Evolutionary conservation across 116 monocot genomes (phyloP).

Genomic region (Cymodocea nodosa): DNA sequence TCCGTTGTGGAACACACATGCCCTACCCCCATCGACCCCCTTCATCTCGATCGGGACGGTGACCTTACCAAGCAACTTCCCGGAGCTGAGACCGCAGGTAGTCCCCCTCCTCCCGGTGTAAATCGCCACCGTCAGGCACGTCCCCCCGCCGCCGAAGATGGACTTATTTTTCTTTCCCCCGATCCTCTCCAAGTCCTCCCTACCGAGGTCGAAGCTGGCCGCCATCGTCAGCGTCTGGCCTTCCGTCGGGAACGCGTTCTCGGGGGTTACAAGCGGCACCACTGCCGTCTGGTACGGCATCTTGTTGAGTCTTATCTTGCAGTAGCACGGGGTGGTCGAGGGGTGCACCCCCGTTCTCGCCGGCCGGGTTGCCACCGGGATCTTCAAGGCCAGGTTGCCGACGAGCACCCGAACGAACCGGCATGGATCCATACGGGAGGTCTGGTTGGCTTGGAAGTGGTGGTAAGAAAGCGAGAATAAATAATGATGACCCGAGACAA

Average conservation of each 20-base stretch:
- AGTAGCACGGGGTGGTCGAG: conserved; percentile 63
- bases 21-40: conserved; percentile 22
- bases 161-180: conserved; percentile 12
- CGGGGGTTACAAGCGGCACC: conserved; percentile 34
- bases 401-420: too few relatives aligned
- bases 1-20: conserved; percentile 40
- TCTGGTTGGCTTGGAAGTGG: too few relatives aligned
- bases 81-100: conserved; percentile 54
- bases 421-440: too few relatives aligned
- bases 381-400: conserved; percentile 64
- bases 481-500: too few relatives aligned
- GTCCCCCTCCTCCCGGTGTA: conserved; percentile 58
- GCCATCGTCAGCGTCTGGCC: conserved; percentile 19
- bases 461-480: too few relatives aligned
- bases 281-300: conserved; percentile 36
- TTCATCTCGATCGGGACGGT: conserved; percentile 39
- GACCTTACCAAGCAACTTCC: conserved; percentile 47
- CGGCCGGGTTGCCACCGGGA: conserved; percentile 50
- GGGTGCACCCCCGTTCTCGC: conserved; percentile 70
- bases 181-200: conserved; percentile 32
- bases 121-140: conserved; percentile 40
- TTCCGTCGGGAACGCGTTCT: conserved; percentile 7
- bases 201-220: conserved; percentile 52
- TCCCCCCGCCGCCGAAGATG: conserved; percentile 13
- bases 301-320: conserved; percentile 56